Conservation (phyloP, 495 filamentous ascomycete species). For the Venustampulla echinocandica region DNA sequence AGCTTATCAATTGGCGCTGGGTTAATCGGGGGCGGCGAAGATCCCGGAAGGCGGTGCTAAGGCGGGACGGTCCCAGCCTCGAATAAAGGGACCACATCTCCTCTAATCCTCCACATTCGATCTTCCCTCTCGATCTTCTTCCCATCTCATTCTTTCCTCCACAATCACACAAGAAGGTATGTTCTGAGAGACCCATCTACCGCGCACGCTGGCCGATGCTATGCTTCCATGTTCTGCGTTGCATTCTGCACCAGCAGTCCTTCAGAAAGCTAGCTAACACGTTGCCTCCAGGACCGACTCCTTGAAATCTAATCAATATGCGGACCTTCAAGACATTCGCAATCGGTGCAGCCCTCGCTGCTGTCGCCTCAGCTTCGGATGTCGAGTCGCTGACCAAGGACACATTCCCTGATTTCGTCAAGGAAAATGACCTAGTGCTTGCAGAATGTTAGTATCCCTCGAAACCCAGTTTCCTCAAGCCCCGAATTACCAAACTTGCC, state of each 20-base stretch:
- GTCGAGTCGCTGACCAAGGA: constrained; percentile 78
- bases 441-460: constrained; percentile 57
- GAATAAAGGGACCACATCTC: constrained; percentile 19
- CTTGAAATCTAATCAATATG: constrained; percentile 36
- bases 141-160: neutral
- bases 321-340: constrained; percentile 46
- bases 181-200: neutral
- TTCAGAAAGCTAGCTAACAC: constrained; percentile 4
- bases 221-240: too few species aligned
- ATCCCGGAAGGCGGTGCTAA: neutral
- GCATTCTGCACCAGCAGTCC: too few species aligned
- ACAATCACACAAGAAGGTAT: neutral
- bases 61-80: neutral
- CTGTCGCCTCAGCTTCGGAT: constrained; percentile 58
- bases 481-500: constrained; percentile 12
- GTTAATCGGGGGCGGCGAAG: neutral
- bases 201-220: neutral
- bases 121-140: neutral
- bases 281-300: constrained; percentile 3
- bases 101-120: constrained; percentile 3
- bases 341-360: constrained; percentile 52
- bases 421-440: constrained; percentile 70
- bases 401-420: constrained; percentile 78
- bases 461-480: constrained; percentile 1
- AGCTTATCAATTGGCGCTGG: constrained; percentile 1